Evolutionary conservation across 805 yeast species (phyloP).

Genomic region (Danielozyma ontarioensis): DNA sequence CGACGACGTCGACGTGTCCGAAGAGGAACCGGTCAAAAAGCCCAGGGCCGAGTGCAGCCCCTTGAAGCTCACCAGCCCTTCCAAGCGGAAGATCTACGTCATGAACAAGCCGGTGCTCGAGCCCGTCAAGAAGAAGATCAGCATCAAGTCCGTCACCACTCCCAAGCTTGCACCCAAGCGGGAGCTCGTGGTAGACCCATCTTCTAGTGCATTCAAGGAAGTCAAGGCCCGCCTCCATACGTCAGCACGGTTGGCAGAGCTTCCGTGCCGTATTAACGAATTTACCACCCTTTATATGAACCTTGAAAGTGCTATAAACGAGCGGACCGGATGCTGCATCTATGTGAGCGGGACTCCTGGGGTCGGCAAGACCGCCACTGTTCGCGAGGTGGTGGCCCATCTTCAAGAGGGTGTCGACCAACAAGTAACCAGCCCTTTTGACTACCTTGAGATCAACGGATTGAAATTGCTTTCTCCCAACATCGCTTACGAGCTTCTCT

Average conservation of each 20-base stretch:
- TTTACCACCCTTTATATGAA: conserved; percentile 64
- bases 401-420: conserved; percentile 34
- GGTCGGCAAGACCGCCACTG: conserved; percentile 93
- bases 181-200: conserved; percentile 10
- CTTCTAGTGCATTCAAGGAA: conserved; percentile 32
- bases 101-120: conserved; percentile 5
- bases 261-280: conserved; percentile 87
- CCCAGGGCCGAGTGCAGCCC: conserved; percentile 2
- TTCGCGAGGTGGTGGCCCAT: conserved; percentile 77
- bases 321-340: conserved; percentile 73
- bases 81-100: neutral
- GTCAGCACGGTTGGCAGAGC: conserved; percentile 40
- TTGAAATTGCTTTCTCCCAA: conserved; percentile 76
- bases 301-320: conserved; percentile 65
- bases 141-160: neutral
- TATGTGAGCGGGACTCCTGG: conserved; percentile 98
- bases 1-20: conserved; percentile 6
- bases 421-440: conserved; percentile 42
- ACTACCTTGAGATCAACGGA: conserved; percentile 86
- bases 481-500: conserved; percentile 74
- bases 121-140: neutral
- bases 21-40: conserved; percentile 4
- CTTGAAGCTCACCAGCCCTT: neutral
- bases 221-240: conserved; percentile 40
- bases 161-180: conserved; percentile 8